Percentiles rank a stretch among this genome's conserved stretches.
Evolutionary conservation across 768 basidiomycete genomes (phyloP).

Genomic region (Chiua virens): DNA sequence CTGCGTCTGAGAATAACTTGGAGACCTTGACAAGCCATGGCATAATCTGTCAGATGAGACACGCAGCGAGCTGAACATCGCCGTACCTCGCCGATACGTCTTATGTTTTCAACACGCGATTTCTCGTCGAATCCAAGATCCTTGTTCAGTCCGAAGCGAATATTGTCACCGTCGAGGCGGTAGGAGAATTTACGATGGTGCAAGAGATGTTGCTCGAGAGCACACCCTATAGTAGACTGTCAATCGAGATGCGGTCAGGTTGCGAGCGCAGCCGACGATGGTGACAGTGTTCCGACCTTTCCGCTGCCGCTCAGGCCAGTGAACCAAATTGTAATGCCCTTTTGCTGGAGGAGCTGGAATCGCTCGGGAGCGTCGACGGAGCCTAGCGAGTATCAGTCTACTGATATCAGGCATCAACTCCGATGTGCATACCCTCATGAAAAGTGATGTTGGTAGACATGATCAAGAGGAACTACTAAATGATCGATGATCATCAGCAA

Average conservation of each 20-base stretch:
- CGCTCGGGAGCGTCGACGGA: conserved; percentile 74
- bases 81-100: conserved; percentile 90
- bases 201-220: conserved; percentile 92
- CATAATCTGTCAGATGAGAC: conserved; percentile 11
- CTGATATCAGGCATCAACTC: background rate
- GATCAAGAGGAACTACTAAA: background rate
- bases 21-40: conserved; percentile 61
- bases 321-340: conserved; percentile 92
- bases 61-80: background rate
- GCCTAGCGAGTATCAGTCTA: conserved; percentile 43
- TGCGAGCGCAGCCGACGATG: background rate
- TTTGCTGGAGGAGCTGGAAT: conserved; percentile 64
- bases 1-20: conserved; percentile 89
- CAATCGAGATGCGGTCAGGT: too few relatives aligned
- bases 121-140: conserved; percentile 93
- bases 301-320: conserved; percentile 96
- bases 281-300: conserved; percentile 54
- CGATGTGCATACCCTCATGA: conserved; percentile 51
- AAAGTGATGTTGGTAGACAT: conserved; percentile 62
- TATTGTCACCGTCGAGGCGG: conserved; percentile 93
- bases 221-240: conserved; percentile 96
- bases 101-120: conserved; percentile 93
- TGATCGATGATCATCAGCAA: background rate
- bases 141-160: conserved; percentile 95
- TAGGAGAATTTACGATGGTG: conserved; percentile 85